Evolutionary conservation across 1,284 basidiomycete genomes (phyloP), one percentile per base, ranked within the genome.

Genomic region (Leccinum subspadiceum): DNA sequence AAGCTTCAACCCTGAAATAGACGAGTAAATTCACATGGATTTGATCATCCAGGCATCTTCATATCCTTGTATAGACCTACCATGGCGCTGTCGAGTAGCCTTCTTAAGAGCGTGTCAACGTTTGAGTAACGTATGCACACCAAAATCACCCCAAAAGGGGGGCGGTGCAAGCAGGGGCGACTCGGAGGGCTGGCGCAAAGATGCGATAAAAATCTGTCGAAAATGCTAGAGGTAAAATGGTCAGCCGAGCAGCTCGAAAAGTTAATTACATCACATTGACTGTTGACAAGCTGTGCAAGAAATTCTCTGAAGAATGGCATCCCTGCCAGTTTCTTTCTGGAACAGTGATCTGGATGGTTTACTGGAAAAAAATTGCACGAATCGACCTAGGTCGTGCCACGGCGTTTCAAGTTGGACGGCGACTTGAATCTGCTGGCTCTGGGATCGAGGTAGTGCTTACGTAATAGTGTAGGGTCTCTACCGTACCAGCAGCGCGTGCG

Each of bases 381-480:
- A 53, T 61, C 54, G 63, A 57, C 54, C 62, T 56, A 55, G 37
- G 10, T 20, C 17, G 17, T 44, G 41, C 17, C 41, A 37, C 4
- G 37, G 15, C 44, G 44, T 46, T 46, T 44, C 41, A 44, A 44
- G 41, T 20, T 10, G 41, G 41, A 7, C 8, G 22, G 51, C 37
- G n/a, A 22, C 57, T 56, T 41, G 35, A 35, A 35, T 35, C 35
- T 35, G 35, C 2, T 35, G 35, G 35, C 65, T 69, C 67, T 57
- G 65, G 56, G 41, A 63, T 49, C n/a, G 67, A 61, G 58, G 66
- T 68, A 17, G 5, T 51, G 69, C 60, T 68, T 68, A 68, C 56
- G 54, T 68, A 60, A 68, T 66, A 55, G 3, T 46, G 44, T 20
- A 53, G 68, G 62, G 58, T 65, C 56, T 59, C 54, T 62, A 49